Conservation (phyloP, 495 filamentous ascomycete species). For the Evernia prunastri region DNA sequence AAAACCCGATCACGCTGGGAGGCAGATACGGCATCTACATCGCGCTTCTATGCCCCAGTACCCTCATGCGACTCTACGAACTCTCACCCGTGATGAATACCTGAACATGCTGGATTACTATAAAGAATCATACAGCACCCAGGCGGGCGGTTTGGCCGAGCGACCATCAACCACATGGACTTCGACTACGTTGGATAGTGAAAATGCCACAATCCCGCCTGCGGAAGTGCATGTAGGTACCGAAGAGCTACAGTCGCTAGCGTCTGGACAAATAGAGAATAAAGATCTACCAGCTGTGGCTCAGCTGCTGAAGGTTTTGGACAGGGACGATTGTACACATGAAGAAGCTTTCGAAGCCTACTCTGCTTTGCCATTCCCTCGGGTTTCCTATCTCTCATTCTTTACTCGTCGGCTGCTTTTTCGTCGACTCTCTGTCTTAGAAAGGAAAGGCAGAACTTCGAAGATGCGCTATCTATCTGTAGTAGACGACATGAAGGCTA, state of each 20-base stretch:
- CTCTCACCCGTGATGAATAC: constrained; percentile 25
- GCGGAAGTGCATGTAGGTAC: neutral
- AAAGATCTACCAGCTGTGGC: constrained; percentile 26
- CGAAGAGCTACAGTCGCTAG: neutral
- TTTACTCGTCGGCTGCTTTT: constrained; percentile 58
- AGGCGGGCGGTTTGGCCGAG: neutral
- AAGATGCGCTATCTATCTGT: constrained; percentile 80
- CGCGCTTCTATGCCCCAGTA: constrained; percentile 4
- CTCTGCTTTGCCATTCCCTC: constrained; percentile 53
- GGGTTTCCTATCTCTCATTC: constrained; percentile 56
- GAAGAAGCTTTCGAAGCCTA: constrained; percentile 56
- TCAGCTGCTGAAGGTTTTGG: constrained; percentile 39
- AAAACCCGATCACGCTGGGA: constrained; percentile 3
- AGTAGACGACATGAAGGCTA: constrained; percentile 70
- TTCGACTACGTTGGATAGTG: neutral
- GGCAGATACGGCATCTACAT: constrained; percentile 10
- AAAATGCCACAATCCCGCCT: neutral
- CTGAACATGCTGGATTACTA: constrained; percentile 27
- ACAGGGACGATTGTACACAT: constrained; percentile 41
- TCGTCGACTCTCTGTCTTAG: constrained; percentile 56
- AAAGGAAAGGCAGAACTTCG: constrained; percentile 46
- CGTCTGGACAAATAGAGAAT: neutral
- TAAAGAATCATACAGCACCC: constrained; percentile 16
- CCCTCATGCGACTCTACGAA: neutral
- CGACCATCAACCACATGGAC: neutral